These are phyloP conservation scores for Amylostereum chailletii DNA, from an alignment of 1,284 basidiomycete genomes.

Conservation along the genomic window DNA sequence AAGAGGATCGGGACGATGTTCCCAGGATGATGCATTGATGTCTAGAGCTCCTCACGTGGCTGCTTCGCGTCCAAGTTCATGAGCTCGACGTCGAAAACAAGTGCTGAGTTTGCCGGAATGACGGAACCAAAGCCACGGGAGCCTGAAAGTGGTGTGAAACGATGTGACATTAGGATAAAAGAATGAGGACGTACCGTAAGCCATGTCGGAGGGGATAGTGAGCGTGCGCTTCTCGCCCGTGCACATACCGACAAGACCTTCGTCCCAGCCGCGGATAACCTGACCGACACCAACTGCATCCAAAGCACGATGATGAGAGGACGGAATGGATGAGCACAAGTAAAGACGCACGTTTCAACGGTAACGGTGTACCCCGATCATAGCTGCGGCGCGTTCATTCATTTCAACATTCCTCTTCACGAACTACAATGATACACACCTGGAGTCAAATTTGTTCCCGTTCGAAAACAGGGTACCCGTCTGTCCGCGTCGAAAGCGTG, in stretches of 20 bases:
- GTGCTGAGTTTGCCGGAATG: constrained; percentile 78
- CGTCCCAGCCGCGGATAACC: constrained; percentile 80
- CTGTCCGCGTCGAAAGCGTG: constrained; percentile 24
- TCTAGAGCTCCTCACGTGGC: constrained; percentile 29
- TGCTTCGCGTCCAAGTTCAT: constrained; percentile 36
- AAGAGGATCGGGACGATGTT: no score
- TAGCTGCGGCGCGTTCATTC: constrained; percentile 28
- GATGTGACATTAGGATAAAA: background rate
- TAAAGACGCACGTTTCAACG: constrained; percentile 50
- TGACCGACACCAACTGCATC: constrained; percentile 65
- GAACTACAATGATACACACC: constrained; percentile 28
- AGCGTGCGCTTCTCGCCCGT: constrained; percentile 86
- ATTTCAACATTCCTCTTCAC: no score
- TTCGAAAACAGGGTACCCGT: constrained; percentile 68
- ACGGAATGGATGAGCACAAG: background rate
- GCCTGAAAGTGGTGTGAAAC: constrained; percentile 34
- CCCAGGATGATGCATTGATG: no score
- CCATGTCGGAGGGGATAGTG: constrained; percentile 72
- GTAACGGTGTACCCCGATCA: constrained; percentile 61
- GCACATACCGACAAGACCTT: constrained; percentile 81
- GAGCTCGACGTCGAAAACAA: constrained; percentile 88
- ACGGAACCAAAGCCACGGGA: constrained; percentile 64
- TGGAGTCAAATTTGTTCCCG: constrained; percentile 79
- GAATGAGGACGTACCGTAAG: constrained; percentile 59
- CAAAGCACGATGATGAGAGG: constrained; percentile 1